These are phyloP conservation scores for Leishmania guyanensis DNA, from an alignment of 208 protist genomes.

Conservation along the genomic window DNA sequence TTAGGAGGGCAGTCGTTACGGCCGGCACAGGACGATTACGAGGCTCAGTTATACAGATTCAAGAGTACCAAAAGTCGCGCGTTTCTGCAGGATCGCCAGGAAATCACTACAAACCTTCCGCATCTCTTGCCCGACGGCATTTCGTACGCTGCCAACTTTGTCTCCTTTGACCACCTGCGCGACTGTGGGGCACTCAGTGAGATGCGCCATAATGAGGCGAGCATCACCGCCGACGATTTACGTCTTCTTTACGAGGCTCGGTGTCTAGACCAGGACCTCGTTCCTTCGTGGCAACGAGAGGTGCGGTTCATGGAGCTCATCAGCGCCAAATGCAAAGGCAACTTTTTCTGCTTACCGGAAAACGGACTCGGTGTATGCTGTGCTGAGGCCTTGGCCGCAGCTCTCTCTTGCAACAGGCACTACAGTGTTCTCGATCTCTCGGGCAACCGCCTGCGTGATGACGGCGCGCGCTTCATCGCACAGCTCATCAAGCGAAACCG, in stretches of 20 bases:
- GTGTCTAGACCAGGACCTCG: constrained; percentile 85
- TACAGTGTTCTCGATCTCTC: constrained; percentile 92
- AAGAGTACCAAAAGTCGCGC: constrained; percentile 61
- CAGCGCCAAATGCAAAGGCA: constrained; percentile 85
- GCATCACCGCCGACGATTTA: constrained; percentile 78
- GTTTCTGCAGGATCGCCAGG: constrained; percentile 71
- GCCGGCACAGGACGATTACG: constrained; percentile 20
- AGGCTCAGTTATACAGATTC: constrained; percentile 65
- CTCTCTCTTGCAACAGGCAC: constrained; percentile 77
- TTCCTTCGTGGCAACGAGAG: constrained; percentile 86
- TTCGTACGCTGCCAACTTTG: constrained; percentile 85
- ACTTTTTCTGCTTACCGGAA: constrained; percentile 88
- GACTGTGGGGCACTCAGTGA: constrained; percentile 53
- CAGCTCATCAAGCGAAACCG: constrained; percentile 76
- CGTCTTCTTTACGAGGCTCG: constrained; percentile 83
- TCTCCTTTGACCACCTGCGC: constrained; percentile 85
- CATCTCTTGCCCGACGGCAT: constrained; percentile 82
- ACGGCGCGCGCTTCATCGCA: constrained; percentile 79
- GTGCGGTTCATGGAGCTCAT: constrained; percentile 93
- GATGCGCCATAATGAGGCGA: constrained; percentile 60
- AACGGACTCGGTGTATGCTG: constrained; percentile 79
- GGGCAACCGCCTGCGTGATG: constrained; percentile 90
- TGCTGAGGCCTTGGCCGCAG: constrained; percentile 77
- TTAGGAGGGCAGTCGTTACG: background rate
- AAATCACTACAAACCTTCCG: constrained; percentile 51